A percentile compares a stretch with the other conserved stretches of the same genome.
phyloP scores from a whole-genome alignment of 2,329 filamentous ascomycete species.

The Knoxdaviesia capensis region DNA sequence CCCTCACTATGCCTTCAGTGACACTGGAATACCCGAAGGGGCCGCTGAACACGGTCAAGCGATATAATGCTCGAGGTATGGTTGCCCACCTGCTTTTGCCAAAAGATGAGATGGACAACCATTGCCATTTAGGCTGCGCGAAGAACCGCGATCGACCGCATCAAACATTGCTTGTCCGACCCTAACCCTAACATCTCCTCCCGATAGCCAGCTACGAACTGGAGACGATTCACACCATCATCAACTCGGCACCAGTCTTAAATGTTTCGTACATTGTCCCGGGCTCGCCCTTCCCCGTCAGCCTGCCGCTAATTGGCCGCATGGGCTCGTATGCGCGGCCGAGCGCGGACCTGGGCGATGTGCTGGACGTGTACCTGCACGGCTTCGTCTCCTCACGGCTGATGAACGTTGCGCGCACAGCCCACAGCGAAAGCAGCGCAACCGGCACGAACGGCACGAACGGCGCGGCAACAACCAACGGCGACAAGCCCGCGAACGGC shows the following conservation, averaged over 20 bases:
- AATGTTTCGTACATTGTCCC: constrained; percentile 58
- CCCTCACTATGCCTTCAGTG: too few relatives aligned
- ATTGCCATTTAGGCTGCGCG: too few relatives aligned
- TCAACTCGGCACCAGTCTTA: constrained; percentile 55
- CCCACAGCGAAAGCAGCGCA: too few relatives aligned
- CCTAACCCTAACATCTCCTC: too few relatives aligned
- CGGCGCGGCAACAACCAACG: too few relatives aligned
- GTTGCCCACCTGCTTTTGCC: too few relatives aligned
- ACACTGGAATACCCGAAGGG: constrained; percentile 33
- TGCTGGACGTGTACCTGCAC: constrained; percentile 62
- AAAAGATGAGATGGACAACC: too few relatives aligned
- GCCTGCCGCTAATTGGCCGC: constrained; percentile 71
- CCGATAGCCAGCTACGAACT: constrained; percentile 47
- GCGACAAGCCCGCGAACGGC: neutral
- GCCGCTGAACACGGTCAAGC: constrained; percentile 38
- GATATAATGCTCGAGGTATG: constrained; percentile 18
- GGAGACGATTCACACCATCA: constrained; percentile 50
- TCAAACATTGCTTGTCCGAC: too few relatives aligned
- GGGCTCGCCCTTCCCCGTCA: constrained; percentile 49
- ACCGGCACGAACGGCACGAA: too few relatives aligned
- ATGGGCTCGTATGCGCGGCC: constrained; percentile 53
- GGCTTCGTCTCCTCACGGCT: constrained; percentile 67
- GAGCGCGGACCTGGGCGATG: constrained; percentile 37
- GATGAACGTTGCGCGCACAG: constrained; percentile 36
- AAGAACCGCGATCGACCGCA: too few relatives aligned